A percentile compares a stretch with the other conserved stretches of the same genome.
Conservation (phyloP, 768 basidiomycete genomes). For the Hericium alpestre region DNA sequence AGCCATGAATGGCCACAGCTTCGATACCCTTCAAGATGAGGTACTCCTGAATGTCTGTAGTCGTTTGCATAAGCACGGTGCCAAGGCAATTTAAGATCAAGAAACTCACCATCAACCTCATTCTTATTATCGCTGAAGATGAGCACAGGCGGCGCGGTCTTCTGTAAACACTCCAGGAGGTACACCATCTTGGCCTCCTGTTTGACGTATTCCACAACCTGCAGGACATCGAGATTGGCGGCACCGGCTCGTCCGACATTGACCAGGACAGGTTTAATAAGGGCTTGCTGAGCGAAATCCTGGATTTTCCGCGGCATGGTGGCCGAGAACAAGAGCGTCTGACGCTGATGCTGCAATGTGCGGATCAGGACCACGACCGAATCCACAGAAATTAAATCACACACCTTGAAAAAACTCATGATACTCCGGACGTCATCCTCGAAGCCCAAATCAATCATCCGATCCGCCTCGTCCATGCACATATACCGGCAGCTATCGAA, state of each 20-base stretch:
- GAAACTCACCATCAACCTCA: slow-evolving; percentile 84
- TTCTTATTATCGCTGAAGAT: slow-evolving; percentile 99
- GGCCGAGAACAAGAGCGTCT: slow-evolving; percentile 94
- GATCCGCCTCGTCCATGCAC: slow-evolving; percentile 98
- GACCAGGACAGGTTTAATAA: slow-evolving; percentile 90
- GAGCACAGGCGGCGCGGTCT: slow-evolving; percentile 96
- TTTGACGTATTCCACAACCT: slow-evolving; percentile 97
- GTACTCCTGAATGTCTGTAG: slow-evolving; percentile 92
- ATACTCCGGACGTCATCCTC: slow-evolving; percentile 98
- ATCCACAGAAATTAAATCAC: slow-evolving; percentile 10
- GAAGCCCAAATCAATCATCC: slow-evolving; percentile 98
- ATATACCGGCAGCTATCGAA: slow-evolving; percentile 92
- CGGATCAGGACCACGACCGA: neutral
- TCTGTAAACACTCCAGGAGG: slow-evolving; percentile 92
- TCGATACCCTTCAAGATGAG: slow-evolving; percentile 93
- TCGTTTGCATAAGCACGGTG: neutral
- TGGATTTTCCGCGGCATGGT: slow-evolving; percentile 99
- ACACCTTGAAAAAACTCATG: slow-evolving; percentile 96
- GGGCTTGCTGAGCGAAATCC: slow-evolving; percentile 93
- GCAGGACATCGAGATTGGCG: slow-evolving; percentile 91
- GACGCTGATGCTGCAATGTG: slow-evolving; percentile 69
- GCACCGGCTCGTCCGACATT: slow-evolving; percentile 98
- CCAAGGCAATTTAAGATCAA: neutral
- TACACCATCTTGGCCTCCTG: slow-evolving; percentile 99
- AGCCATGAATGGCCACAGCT: slow-evolving; percentile 97